Conservation (phyloP, 1,139 yeast species). For the Komagataea norvegica region DNA sequence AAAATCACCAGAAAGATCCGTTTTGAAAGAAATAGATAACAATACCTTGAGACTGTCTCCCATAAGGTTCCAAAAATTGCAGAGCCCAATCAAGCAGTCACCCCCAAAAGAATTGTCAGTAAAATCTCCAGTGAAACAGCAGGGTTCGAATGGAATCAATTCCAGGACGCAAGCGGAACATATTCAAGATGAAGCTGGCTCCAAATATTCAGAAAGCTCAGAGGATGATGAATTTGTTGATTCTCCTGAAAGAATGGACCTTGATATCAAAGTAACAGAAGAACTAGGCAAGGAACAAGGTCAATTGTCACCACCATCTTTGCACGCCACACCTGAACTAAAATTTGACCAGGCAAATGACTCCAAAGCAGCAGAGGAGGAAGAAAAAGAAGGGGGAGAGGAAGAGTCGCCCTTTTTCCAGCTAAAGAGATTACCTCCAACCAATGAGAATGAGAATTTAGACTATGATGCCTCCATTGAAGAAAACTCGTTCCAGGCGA, state of each 20-base stretch:
- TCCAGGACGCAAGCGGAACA: no score
- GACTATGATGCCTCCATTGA: constrained; percentile 21
- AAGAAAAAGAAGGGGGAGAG: background rate
- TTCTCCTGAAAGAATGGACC: background rate
- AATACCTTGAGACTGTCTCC: constrained; percentile 20
- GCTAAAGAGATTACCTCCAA: background rate
- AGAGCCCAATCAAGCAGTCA: constrained; percentile 7
- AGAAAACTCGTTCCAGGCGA: constrained; percentile 29
- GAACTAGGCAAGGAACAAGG: background rate
- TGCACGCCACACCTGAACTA: no score
- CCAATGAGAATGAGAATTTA: constrained; percentile 8
- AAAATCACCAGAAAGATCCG: constrained; percentile 16
- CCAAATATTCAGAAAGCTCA: no score
- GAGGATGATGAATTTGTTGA: no score
- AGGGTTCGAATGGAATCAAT: background rate
- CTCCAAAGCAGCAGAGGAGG: background rate
- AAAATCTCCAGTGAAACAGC: background rate
- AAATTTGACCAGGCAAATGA: background rate
- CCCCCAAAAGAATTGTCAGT: background rate
- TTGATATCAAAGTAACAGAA: background rate
- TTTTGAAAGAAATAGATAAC: constrained; percentile 22
- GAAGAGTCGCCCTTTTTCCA: background rate
- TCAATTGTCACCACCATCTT: no score
- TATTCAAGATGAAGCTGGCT: no score
- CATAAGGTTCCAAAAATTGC: constrained; percentile 10